These are phyloP conservation scores for Cladophialophora immunda DNA, from an alignment of 2,329 filamentous ascomycete species.

Conservation along the genomic window DNA sequence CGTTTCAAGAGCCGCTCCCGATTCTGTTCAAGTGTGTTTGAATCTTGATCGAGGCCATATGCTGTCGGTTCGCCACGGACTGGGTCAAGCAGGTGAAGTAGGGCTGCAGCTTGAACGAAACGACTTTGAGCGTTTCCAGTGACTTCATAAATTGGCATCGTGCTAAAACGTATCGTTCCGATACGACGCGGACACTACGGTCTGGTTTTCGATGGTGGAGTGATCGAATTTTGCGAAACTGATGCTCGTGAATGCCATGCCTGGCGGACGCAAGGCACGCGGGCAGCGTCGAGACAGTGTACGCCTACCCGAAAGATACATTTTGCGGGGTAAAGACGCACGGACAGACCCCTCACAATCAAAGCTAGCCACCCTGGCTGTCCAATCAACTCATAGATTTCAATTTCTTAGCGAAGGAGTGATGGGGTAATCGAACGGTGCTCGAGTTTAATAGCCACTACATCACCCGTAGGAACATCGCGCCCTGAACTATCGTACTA, in stretches of 20 bases:
- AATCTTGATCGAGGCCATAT: conserved; percentile 9
- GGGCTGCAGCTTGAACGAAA: not conserved
- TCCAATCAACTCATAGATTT: not conserved
- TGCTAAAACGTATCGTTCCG: not conserved
- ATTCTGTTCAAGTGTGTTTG: conserved; percentile 13
- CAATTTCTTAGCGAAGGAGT: not conserved
- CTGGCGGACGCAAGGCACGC: too few relatives aligned
- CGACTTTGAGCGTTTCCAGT: not conserved
- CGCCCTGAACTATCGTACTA: not conserved
- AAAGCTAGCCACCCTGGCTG: too few relatives aligned
- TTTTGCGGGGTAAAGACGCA: too few relatives aligned
- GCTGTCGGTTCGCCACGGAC: not conserved
- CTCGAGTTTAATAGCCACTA: not conserved
- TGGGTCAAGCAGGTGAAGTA: not conserved
- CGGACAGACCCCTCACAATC: too few relatives aligned
- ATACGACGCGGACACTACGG: not conserved
- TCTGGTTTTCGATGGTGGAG: not conserved
- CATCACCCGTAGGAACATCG: not conserved
- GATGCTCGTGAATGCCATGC: too few relatives aligned
- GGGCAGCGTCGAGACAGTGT: too few relatives aligned
- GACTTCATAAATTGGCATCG: not conserved
- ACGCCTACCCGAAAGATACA: too few relatives aligned
- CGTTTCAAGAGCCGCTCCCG: conserved; percentile 9
- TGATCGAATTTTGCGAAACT: too few relatives aligned
- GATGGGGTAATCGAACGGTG: not conserved